phyloP scores from a whole-genome alignment of 1,284 basidiomycete species.

The Fomes fomentarius region DNA sequence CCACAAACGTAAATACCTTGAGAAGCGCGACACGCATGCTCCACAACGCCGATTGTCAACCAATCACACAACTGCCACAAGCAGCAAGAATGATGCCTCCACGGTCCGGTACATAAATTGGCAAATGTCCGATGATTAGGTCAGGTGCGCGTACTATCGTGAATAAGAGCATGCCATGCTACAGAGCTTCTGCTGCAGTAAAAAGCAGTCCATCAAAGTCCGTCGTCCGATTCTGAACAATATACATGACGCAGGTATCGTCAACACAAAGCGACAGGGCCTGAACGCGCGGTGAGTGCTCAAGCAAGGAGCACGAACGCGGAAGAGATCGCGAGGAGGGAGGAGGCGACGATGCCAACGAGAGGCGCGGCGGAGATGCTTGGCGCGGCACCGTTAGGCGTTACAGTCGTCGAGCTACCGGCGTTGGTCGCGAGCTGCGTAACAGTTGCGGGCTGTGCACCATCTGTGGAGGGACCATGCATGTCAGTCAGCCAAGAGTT shows the following conservation, averaged over 20 bases:
- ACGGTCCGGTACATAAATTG: not conserved
- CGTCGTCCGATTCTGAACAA: not conserved
- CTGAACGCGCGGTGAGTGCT: not conserved
- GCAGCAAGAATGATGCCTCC: not conserved
- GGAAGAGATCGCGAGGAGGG: constrained; percentile 36
- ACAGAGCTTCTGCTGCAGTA: not conserved
- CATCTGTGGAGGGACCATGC: constrained; percentile 34
- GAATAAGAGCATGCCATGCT: not conserved
- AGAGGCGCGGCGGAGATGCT: constrained; percentile 25
- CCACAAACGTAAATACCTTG: too few relatives aligned
- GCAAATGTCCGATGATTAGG: constrained; percentile 5
- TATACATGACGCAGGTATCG: not conserved
- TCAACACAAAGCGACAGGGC: not conserved
- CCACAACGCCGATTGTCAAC: too few relatives aligned
- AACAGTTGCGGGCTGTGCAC: constrained; percentile 41
- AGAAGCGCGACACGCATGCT: too few relatives aligned
- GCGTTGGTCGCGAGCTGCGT: constrained; percentile 37
- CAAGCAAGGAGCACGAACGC: constrained; percentile 41
- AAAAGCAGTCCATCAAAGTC: constrained; percentile 2
- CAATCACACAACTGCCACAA: too few relatives aligned
- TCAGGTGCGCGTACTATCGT: not conserved
- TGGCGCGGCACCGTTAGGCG: constrained; percentile 31
- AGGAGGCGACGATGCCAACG: constrained; percentile 26
- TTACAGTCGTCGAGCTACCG: constrained; percentile 17
- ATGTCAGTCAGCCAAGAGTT: not conserved